Percentiles rank a stretch among this genome's conserved stretches.
These are phyloP conservation scores for Grigorovia yakushimaensis DNA, from an alignment of 805 yeast genomes.

Conservation along the genomic window DNA sequence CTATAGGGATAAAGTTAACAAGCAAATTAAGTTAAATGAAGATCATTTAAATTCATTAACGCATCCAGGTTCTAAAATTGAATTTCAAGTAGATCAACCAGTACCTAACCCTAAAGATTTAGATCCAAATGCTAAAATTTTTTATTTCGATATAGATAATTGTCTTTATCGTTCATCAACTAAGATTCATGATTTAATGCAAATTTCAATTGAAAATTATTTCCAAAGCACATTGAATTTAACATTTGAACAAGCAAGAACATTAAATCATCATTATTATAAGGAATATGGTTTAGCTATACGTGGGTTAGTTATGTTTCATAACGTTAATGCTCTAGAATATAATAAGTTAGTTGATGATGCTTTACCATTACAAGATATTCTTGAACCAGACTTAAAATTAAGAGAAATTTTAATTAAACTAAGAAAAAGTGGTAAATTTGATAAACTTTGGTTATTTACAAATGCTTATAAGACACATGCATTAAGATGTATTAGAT, in stretches of 20 bases:
- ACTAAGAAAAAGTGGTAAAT: constrained; percentile 37
- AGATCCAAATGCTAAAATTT: constrained; percentile 29
- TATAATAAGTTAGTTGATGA: constrained; percentile 88
- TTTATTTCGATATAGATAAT: constrained; percentile 91
- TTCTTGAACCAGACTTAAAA: constrained; percentile 52
- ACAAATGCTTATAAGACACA: constrained; percentile 93
- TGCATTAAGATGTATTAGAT: constrained; percentile 66
- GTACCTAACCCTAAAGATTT: constrained; percentile 17
- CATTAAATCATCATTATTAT: constrained; percentile 66
- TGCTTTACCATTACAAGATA: constrained; percentile 72
- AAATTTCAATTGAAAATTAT: constrained; percentile 69
- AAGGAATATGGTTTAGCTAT: constrained; percentile 84
- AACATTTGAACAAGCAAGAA: constrained; percentile 62
- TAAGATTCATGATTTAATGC: constrained; percentile 80
- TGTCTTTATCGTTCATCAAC: constrained; percentile 73
- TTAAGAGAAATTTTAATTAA: constrained; percentile 44
- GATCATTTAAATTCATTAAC: constrained; percentile 26
- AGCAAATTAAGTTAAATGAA: constrained; percentile 23
- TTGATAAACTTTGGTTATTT: constrained; percentile 77
- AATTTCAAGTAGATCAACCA: constrained; percentile 22
- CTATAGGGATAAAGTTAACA: constrained; percentile 15
- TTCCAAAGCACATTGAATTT: constrained; percentile 57
- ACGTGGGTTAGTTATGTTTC: constrained; percentile 64
- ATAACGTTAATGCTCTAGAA: constrained; percentile 75
- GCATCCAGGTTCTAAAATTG: constrained; percentile 28